These are phyloP conservation scores for Paradendryphiella salina DNA, from an alignment of 2,329 filamentous ascomycete genomes.

Conservation along the genomic window DNA sequence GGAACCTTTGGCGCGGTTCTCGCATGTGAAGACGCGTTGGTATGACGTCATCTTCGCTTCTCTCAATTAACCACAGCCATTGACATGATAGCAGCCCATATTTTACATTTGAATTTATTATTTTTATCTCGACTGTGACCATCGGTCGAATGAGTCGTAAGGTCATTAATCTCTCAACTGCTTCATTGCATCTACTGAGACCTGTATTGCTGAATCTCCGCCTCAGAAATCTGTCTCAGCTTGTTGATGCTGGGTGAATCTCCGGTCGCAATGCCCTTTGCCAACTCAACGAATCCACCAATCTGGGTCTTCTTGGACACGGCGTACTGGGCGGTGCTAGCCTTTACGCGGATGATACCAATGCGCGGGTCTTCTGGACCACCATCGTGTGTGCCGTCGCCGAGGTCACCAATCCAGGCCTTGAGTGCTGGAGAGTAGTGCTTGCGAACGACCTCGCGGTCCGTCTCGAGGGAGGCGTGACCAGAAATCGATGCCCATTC, in stretches of 20 bases:
- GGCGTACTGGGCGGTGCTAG: constrained; percentile 72
- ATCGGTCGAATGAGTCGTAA: neutral
- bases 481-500: constrained; percentile 90
- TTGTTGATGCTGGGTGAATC: constrained; percentile 73
- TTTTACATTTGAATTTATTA: neutral
- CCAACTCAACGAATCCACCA: constrained; percentile 68
- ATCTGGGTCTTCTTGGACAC: constrained; percentile 65
- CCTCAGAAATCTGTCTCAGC: constrained; percentile 70
- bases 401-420: constrained; percentile 82
- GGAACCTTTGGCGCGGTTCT: constrained; percentile 4
- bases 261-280: constrained; percentile 74
- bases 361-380: constrained; percentile 80
- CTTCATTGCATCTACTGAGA: constrained; percentile 27
- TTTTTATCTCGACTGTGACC: neutral
- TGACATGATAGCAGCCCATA: neutral
- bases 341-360: constrained; percentile 76
- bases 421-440: constrained; percentile 71
- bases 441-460: constrained; percentile 69
- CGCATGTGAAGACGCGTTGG: constrained; percentile 11
- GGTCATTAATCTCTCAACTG: neutral
- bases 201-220: constrained; percentile 44
- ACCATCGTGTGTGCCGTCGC: constrained; percentile 79
- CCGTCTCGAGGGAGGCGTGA: constrained; percentile 67
- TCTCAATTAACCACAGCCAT: neutral
- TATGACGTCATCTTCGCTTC: constrained; percentile 14